These are phyloP conservation scores for Endocladia muricata DNA, from an alignment of 31 red algal genomes.

Conservation along the genomic window DNA sequence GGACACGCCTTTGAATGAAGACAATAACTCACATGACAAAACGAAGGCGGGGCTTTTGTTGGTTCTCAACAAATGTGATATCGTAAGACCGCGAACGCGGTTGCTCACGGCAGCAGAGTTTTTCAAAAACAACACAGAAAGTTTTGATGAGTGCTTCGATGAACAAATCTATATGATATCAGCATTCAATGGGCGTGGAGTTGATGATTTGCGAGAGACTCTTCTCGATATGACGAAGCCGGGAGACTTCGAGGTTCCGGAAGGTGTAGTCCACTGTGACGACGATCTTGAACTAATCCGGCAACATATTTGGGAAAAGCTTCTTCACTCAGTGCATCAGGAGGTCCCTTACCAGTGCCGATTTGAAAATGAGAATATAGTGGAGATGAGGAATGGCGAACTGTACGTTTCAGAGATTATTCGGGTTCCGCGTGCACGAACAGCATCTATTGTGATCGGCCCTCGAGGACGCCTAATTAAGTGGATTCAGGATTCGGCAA, in stretches of 20 bases:
- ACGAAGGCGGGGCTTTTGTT: slow-evolving; percentile 8
- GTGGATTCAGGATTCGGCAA: slow-evolving; percentile 61
- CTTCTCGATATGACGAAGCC: slow-evolving; percentile 35
- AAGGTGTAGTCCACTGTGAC: slow-evolving; percentile 39
- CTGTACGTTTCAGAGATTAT: slow-evolving; percentile 63
- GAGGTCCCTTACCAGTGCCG: slow-evolving; percentile 72
- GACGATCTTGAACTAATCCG: slow-evolving; percentile 59
- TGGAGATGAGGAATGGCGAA: slow-evolving; percentile 38
- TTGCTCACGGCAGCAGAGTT: slow-evolving; percentile 39
- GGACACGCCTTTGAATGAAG: background rate
- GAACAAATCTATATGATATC: slow-evolving; percentile 57
- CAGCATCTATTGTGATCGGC: slow-evolving; percentile 67
- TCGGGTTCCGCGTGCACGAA: slow-evolving; percentile 27
- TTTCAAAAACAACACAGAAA: slow-evolving; percentile 22
- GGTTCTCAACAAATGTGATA: slow-evolving; percentile 63
- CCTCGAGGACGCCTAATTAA: slow-evolving; percentile 36
- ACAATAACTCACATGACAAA: background rate
- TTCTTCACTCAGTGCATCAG: slow-evolving; percentile 75
- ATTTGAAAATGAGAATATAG: slow-evolving; percentile 55
- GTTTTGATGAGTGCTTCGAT: slow-evolving; percentile 31
- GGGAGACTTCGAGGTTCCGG: slow-evolving; percentile 53
- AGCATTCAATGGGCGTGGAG: slow-evolving; percentile 57
- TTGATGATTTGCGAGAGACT: slow-evolving; percentile 45
- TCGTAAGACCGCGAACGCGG: slow-evolving; percentile 7
- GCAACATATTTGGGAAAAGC: slow-evolving; percentile 75